Evolutionary conservation across 108 stramenopile genomes (phyloP), one percentile per base, ranked within the genome.

Genomic region (Skeletonema menzelii): DNA sequence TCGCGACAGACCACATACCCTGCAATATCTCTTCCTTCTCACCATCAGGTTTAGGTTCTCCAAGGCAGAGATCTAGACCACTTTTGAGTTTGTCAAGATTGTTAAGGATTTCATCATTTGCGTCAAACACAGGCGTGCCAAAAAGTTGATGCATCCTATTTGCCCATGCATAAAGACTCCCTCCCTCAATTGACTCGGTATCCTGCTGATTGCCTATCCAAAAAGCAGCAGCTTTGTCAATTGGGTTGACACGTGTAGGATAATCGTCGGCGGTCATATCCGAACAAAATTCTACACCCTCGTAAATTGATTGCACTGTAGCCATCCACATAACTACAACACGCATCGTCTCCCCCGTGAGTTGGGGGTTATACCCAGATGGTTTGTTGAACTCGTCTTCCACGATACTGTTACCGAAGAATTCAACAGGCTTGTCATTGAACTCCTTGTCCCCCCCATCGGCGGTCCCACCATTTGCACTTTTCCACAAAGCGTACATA

Each of bases 321-420:
- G 74, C 76, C 89, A 90, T 90, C 82, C 85, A 84, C 24, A 90
- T 79, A 69, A 70, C 85, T 6, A 84, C 26, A n/a, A 83, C 75
- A 30, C 49, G 49, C 19, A 53, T 53, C 49, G 49, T 53, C 22
- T 22, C 20, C 6, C 49, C 22, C 49, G 49, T 53, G 6, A 53
- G 24, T 22, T 53, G 20, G 8, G 49, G 20, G 22, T 53, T 22
- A 10, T 53, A 53, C 24, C 49, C 49, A 53, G 49, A 53, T 20
- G 49, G 22, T 22, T 53, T 53, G 11, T 53, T 53, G 22, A 8
- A 53, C 22, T 53, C 49, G 64, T 89, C 88, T 30, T 77, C 66
- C 11, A 89, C 86, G 40, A 89, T 58, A 5, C 84, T 85, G 31
- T 89, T 73, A n/a, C 67, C 88, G 59, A 86, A 89, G 20, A 70